phyloP scores from a whole-genome alignment of 352 stramenopile species.

The Pythium brachiatum region DNA sequence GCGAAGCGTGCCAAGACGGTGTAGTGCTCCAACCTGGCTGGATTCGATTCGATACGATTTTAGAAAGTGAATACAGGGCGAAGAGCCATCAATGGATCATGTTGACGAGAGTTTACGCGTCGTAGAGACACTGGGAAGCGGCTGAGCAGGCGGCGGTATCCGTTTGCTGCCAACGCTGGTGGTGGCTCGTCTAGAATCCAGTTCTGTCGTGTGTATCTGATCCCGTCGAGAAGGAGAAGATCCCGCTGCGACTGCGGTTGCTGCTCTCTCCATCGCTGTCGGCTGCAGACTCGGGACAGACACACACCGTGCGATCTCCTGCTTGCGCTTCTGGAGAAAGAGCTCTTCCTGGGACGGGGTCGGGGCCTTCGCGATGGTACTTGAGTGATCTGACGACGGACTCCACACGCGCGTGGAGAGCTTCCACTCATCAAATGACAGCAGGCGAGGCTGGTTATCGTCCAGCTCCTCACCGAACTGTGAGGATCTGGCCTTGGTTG shows the following conservation, averaged over 20 bases:
- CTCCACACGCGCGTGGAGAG: conserved; percentile 49
- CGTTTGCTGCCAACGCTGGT: conserved; percentile 20
- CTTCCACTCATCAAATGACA: conserved; percentile 70
- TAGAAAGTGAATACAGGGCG: conserved; percentile 6
- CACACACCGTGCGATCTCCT: conserved; percentile 49
- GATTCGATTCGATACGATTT: conserved; percentile 1
- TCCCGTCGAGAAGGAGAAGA: conserved; percentile 16
- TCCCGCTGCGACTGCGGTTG: conserved; percentile 11
- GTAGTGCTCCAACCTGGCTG: background rate
- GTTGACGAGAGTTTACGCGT: background rate
- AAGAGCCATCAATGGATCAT: background rate
- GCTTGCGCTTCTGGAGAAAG: conserved; percentile 17
- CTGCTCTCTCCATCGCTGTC: conserved; percentile 53
- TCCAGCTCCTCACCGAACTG: background rate
- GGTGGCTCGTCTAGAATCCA: conserved; percentile 14
- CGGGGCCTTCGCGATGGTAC: conserved; percentile 6
- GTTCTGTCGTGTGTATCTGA: background rate
- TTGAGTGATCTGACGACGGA: conserved; percentile 2
- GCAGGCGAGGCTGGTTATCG: conserved; percentile 13
- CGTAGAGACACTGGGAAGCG: conserved; percentile 10
- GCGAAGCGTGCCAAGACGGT: conserved; percentile 23
- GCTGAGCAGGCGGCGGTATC: background rate
- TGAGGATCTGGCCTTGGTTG: conserved; percentile 2
- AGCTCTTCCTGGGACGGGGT: conserved; percentile 40
- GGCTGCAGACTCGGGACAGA: conserved; percentile 56